phyloP scores from a whole-genome alignment of 2,329 filamentous ascomycete genomes.

The Phialocephala sp. region DNA sequence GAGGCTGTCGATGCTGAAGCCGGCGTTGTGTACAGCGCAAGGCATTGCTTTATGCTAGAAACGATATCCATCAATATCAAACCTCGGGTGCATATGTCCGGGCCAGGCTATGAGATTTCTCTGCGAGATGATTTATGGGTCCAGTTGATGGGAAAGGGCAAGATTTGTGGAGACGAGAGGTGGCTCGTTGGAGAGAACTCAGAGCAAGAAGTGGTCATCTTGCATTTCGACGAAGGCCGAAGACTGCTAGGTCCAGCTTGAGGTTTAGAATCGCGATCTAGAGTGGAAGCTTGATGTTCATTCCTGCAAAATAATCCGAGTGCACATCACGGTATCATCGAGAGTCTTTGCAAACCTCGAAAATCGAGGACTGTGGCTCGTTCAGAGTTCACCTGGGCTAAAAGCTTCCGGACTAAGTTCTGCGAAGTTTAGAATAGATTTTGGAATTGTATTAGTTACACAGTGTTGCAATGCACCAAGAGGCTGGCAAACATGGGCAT shows the following conservation, averaged over 20 bases:
- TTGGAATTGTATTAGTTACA: too few species aligned
- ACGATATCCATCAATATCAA: constrained; percentile 52
- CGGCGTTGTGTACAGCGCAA: constrained; percentile 52
- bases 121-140: constrained; percentile 53
- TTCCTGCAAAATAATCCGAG: too few species aligned
- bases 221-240: constrained; percentile 49
- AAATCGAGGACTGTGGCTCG: too few species aligned
- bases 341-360: too few species aligned
- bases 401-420: too few species aligned
- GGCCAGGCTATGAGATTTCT: constrained; percentile 45
- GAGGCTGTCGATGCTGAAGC: constrained; percentile 52
- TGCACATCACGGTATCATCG: too few species aligned
- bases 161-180: constrained; percentile 63
- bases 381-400: too few species aligned
- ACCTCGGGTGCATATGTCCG: constrained; percentile 44
- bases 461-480: too few species aligned
- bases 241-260: neutral
- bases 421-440: too few species aligned
- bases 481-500: too few species aligned
- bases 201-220: constrained; percentile 56
- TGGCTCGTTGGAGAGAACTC: constrained; percentile 66
- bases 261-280: neutral
- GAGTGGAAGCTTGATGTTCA: too few species aligned
- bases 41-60: constrained; percentile 55
- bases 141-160: constrained; percentile 57